Conservation (phyloP, 331 rosid species). For the Rhamnella rubrinervis region DNA sequence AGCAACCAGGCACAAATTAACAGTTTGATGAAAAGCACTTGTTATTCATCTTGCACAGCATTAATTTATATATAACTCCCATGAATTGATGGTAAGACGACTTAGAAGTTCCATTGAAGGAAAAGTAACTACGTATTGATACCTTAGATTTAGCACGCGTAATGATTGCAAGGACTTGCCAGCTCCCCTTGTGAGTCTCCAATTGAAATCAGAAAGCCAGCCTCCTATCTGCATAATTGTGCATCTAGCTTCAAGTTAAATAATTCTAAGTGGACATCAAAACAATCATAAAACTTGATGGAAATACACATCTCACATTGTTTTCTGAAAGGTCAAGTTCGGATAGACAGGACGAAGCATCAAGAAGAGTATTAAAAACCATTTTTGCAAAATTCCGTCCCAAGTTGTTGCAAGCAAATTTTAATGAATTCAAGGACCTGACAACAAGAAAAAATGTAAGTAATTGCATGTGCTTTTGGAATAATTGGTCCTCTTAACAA, state of each 20-base stretch:
- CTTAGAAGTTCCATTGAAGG: conserved; percentile 15
- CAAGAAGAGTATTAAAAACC: conserved; percentile 58
- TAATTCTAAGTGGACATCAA: conserved; percentile 19
- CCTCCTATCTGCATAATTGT: conserved; percentile 67
- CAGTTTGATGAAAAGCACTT: neutral
- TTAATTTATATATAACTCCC: conserved; percentile 7
- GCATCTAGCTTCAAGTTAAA: conserved; percentile 24
- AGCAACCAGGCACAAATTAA: conserved; percentile 14
- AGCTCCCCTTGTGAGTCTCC: conserved; percentile 35
- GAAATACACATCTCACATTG: conserved; percentile 51
- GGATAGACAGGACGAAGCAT: conserved; percentile 65
- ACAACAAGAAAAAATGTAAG: conserved; percentile 16
- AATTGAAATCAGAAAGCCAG: conserved; percentile 69
- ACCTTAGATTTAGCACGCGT: conserved; percentile 79
- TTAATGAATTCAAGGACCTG: conserved; percentile 73
- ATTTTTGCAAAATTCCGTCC: conserved; percentile 56
- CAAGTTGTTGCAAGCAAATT: conserved; percentile 53
- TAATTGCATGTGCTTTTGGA: conserved; percentile 13
- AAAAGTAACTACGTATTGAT: conserved; percentile 16
- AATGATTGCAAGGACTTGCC: conserved; percentile 68
- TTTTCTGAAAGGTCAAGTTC: conserved; percentile 85
- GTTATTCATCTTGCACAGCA: neutral
- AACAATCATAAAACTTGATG: conserved; percentile 12
- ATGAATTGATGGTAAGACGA: neutral
- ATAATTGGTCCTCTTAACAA: neutral